These are phyloP conservation scores for Penicillium thymicola DNA, from an alignment of 2,329 filamentous ascomycete genomes.

Conservation along the genomic window DNA sequence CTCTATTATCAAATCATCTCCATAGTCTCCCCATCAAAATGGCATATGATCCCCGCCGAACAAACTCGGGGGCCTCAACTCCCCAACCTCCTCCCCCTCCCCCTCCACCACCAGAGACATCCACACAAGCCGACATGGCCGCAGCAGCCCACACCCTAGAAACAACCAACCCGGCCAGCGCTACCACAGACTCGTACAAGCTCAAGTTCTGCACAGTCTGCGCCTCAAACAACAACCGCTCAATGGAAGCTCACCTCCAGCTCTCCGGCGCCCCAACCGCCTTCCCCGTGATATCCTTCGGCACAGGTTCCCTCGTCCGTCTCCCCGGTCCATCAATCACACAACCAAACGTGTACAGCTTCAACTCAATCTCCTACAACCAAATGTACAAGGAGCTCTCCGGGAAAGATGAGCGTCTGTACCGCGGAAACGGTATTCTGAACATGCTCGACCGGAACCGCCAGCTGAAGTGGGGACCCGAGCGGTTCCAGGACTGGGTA, in stretches of 20 bases:
- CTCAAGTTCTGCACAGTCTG: slow-evolving; percentile 98
- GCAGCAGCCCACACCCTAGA: slow-evolving; percentile 7
- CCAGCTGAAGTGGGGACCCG: slow-evolving; percentile 88
- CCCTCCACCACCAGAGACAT: slow-evolving; percentile 40
- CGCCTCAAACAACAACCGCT: slow-evolving; percentile 96
- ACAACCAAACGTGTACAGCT: slow-evolving; percentile 95
- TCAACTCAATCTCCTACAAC: slow-evolving; percentile 95
- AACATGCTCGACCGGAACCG: slow-evolving; percentile 95
- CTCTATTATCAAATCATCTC: slow-evolving; percentile 10
- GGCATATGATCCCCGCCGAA: slow-evolving; percentile 52
- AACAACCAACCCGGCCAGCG: slow-evolving; percentile 2
- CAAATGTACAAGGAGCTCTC: slow-evolving; percentile 91
- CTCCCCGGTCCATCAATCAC: slow-evolving; percentile 86
- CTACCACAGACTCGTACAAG: slow-evolving; percentile 65
- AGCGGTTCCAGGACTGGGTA: slow-evolving; percentile 97
- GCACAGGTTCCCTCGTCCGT: slow-evolving; percentile 90
- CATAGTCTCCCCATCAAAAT: slow-evolving; percentile 33
- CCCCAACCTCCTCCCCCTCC: slow-evolving; percentile 49
- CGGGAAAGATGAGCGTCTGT: slow-evolving; percentile 79
- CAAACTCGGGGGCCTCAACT: slow-evolving; percentile 46
- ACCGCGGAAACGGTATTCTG: slow-evolving; percentile 85
- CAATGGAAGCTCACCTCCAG: slow-evolving; percentile 98
- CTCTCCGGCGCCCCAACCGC: slow-evolving; percentile 76
- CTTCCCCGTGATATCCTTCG: slow-evolving; percentile 97
- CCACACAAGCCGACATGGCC: slow-evolving; percentile 25